phyloP scores from a whole-genome alignment of 1,284 basidiomycete species.

The Paramarasmius palmivorus region DNA sequence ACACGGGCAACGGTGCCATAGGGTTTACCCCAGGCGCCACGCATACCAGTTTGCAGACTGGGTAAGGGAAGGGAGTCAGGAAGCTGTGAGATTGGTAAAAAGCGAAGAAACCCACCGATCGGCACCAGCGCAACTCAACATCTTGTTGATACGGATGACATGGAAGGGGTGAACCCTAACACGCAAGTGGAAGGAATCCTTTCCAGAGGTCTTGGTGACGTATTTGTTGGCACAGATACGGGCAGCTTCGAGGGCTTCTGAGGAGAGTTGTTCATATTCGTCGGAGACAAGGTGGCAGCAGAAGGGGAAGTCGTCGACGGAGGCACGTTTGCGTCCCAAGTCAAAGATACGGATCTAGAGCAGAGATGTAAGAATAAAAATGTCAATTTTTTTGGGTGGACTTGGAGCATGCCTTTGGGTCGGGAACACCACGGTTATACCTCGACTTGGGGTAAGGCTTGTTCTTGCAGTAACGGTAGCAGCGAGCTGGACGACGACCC shows the following conservation, averaged over 20 bases:
- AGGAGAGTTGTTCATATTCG: slow-evolving; percentile 97
- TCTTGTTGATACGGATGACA: slow-evolving; percentile 99
- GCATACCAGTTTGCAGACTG: slow-evolving; percentile 98
- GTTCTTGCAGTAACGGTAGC: slow-evolving; percentile 99
- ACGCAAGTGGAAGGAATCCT: slow-evolving; percentile 98
- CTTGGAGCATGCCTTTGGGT: slow-evolving; percentile 67
- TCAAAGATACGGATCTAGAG: slow-evolving; percentile 89
- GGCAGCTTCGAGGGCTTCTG: slow-evolving; percentile 96
- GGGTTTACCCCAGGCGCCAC: slow-evolving; percentile 99
- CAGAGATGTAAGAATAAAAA: slow-evolving; percentile 1
- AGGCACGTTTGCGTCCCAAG: slow-evolving; percentile 92
- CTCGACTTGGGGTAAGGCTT: slow-evolving; percentile 94
- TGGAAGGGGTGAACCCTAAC: slow-evolving; percentile 99
- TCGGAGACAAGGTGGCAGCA: slow-evolving; percentile 96
- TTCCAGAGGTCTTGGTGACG: slow-evolving; percentile 96
- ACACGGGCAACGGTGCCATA: slow-evolving; percentile 96
- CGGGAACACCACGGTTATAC: slow-evolving; percentile 98
- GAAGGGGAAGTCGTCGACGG: slow-evolving; percentile 97
- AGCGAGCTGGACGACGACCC: slow-evolving; percentile 95
- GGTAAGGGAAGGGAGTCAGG: not conserved
- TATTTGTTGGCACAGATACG: slow-evolving; percentile 99
- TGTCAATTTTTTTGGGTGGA: slow-evolving; percentile 12
- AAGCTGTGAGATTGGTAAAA: not conserved
- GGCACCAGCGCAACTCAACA: slow-evolving; percentile 98
- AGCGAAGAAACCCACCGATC: slow-evolving; percentile 68